Evolutionary conservation across 176 grass and related monocot genomes (phyloP), one percentile per base, ranked within the genome.

Genomic region (Rhynchospora pubera): DNA sequence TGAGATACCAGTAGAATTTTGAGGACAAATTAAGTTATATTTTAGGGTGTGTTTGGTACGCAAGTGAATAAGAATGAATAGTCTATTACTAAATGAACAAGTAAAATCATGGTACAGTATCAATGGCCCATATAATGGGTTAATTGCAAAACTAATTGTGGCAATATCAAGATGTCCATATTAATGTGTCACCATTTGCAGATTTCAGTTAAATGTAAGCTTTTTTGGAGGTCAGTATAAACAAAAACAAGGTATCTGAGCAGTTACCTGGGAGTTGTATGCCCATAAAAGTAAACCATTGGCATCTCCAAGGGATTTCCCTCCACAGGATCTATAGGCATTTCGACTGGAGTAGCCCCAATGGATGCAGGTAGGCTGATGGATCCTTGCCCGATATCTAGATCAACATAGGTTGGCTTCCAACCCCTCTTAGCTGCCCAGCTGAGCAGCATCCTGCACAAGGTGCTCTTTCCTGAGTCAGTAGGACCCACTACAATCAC

Each of bases 281-380:
- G 92, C 13, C 89, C 92, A 16, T 94, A 98, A 79, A 91, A 98
- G 85, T 93, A 91, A 45, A 89, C 92, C 55, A 98, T 68, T 8
- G 90, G 96, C 96, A 98, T 98, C 79, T 98, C 96, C 86, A 98
- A 88, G 78, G 92, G 92, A 86, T 94, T 94, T 74, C 96, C 96
- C 76, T 98, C 92, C 56, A 94, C 83, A 58, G 85, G 88, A 93
- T 98, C 92, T 32, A 98, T 94, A 63, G 96, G 96, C 83, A 94
- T 98, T 83, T 98, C 96, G 51, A 98, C 86, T 0, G 92, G 96
- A 57, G 96, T 93, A 48, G 96, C 96, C 62, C 85, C 91, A 87
- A 98, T 91, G 79, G 90, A 91, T 76, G 89, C 90, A 82, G 92
- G 96, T 79, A 98, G 86, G 45, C 92, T 95, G 88, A 98, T 98